These are phyloP conservation scores for Gnaphalium uliginosum DNA, from an alignment of 129 eudicot species.

Conservation along the genomic window DNA sequence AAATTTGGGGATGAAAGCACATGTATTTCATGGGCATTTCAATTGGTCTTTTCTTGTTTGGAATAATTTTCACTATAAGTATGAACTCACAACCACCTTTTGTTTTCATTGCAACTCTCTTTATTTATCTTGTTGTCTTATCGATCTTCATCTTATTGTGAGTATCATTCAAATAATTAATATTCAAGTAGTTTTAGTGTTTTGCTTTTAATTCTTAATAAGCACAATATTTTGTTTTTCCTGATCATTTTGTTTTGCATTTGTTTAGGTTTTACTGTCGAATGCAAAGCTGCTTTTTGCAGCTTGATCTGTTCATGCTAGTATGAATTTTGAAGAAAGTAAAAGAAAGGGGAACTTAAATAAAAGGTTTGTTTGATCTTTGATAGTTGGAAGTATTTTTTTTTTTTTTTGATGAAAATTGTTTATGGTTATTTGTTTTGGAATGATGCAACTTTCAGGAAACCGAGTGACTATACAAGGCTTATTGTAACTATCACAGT, in stretches of 20 bases:
- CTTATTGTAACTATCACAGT: conserved; percentile 40
- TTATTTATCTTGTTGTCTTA: background rate
- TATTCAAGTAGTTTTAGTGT: background rate
- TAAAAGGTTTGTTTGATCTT: conserved; percentile 25
- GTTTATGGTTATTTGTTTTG: conserved; percentile 19
- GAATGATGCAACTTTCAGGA: conserved; percentile 43
- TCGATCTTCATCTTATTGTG: conserved; percentile 6
- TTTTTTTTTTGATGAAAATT: background rate
- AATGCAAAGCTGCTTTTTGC: conserved; percentile 26
- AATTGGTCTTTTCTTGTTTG: conserved; percentile 33
- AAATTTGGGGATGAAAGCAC: conserved; percentile 26
- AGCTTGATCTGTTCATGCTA: conserved; percentile 22
- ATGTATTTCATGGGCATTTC: conserved; percentile 30
- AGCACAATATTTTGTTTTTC: background rate
- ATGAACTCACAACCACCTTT: conserved; percentile 10
- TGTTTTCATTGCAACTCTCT: conserved; percentile 25
- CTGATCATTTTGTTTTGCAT: conserved; percentile 5
- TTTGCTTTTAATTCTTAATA: background rate
- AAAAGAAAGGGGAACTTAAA: conserved; percentile 28
- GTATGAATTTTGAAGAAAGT: conserved; percentile 36
- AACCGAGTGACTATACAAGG: conserved; percentile 53
- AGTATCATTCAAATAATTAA: too few species aligned
- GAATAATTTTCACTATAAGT: conserved; percentile 16
- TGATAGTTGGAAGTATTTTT: background rate
- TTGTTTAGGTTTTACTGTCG: conserved; percentile 11